Evolutionary conservation across 352 stramenopile genomes (phyloP).

Genomic region (Pythium pyrilobum): DNA sequence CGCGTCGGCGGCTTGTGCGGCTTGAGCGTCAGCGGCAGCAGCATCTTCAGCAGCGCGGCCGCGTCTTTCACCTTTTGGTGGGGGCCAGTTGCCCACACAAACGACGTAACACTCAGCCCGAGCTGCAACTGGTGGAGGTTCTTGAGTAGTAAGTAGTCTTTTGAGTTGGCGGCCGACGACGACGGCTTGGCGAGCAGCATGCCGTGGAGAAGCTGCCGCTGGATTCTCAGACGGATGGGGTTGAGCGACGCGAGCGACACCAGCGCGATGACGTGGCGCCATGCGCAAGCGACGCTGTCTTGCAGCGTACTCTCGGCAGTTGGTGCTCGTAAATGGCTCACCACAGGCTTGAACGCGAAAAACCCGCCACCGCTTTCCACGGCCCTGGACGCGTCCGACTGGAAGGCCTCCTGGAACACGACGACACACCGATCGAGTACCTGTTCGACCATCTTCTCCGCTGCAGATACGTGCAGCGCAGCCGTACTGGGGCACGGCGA

Average conservation of each 20-base stretch:
- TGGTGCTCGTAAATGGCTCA: neutral
- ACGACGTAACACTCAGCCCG: slow-evolving; percentile 19
- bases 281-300: slow-evolving; percentile 16
- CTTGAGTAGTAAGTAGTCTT: slow-evolving; percentile 36
- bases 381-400: slow-evolving; percentile 26
- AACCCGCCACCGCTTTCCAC: slow-evolving; percentile 34
- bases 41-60: slow-evolving; percentile 32
- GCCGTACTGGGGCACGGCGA: neutral
- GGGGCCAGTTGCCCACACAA: slow-evolving; percentile 4
- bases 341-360: slow-evolving; percentile 44
- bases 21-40: slow-evolving; percentile 49
- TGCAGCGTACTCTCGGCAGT: slow-evolving; percentile 13
- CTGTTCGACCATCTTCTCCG: slow-evolving; percentile 21
- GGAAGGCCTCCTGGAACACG: slow-evolving; percentile 40
- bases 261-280: slow-evolving; percentile 24
- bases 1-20: slow-evolving; percentile 41
- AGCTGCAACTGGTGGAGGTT: slow-evolving; percentile 36
- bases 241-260: slow-evolving; percentile 20
- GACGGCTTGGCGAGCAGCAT: slow-evolving; percentile 11
- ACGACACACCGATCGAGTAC: slow-evolving; percentile 36
- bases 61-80: slow-evolving; percentile 31
- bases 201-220: slow-evolving; percentile 29
- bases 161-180: neutral
- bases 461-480: neutral
- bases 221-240: slow-evolving; percentile 23